phyloP scores from a whole-genome alignment of 139 green algal species.

The Chlorella sp. region DNA sequence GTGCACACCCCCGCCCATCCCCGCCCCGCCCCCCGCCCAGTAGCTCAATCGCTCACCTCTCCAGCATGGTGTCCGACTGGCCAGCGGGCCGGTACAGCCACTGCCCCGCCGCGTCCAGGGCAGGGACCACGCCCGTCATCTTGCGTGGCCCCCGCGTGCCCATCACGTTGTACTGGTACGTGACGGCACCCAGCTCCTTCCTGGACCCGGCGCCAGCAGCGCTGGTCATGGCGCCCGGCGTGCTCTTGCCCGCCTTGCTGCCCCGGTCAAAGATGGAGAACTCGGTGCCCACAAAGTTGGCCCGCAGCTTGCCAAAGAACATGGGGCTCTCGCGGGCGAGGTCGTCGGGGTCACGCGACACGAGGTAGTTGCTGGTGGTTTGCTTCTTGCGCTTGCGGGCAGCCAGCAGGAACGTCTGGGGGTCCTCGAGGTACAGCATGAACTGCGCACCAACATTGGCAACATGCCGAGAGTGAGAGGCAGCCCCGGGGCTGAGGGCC shows the following conservation, averaged over 20 bases:
- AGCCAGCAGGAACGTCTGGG: constrained; percentile 70
- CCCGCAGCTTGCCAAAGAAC: constrained; percentile 77
- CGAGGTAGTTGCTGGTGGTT: constrained; percentile 77
- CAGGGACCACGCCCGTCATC: constrained; percentile 75
- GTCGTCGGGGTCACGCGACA: constrained; percentile 72
- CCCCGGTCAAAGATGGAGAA: constrained; percentile 82
- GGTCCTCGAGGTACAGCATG: constrained; percentile 57
- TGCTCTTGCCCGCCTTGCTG: constrained; percentile 37
- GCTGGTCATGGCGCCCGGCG: not conserved
- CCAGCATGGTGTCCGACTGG: constrained; percentile 32
- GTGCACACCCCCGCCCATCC: too few species aligned
- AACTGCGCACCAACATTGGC: too few species aligned
- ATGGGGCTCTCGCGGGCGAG: constrained; percentile 33
- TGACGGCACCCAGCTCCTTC: constrained; percentile 53
- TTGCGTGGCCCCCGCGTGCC: constrained; percentile 87
- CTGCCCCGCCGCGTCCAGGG: constrained; percentile 24
- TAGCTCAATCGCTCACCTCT: constrained; percentile 34
- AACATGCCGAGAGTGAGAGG: too few species aligned
- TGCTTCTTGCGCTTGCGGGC: constrained; percentile 83
- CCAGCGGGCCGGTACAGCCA: constrained; percentile 13
- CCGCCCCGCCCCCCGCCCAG: too few species aligned
- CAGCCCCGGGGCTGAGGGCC: too few species aligned
- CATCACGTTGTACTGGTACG: constrained; percentile 90
- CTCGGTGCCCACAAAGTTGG: constrained; percentile 94
- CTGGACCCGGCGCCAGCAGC: not conserved